Evolutionary conservation across 2,329 filamentous ascomycete genomes (phyloP).

Genomic region (Penicillium sp.): DNA sequence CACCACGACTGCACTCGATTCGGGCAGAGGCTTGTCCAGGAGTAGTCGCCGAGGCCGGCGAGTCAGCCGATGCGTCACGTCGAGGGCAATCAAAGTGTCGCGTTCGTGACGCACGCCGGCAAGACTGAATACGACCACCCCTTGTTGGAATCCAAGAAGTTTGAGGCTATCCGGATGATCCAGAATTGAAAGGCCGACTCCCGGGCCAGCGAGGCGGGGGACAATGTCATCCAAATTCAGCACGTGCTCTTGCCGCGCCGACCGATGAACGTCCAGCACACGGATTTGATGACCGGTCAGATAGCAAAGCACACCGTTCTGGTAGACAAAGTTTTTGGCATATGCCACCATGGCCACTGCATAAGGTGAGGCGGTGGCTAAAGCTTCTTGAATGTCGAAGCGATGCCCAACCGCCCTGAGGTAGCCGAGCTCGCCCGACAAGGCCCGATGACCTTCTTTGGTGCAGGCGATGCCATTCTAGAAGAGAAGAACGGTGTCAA

Average conservation of each 20-base stretch:
- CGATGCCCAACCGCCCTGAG: conserved; percentile 53
- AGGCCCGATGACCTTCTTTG: conserved; percentile 41
- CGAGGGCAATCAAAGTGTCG: conserved; percentile 52
- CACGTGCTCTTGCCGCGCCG: conserved; percentile 48
- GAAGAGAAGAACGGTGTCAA: conserved; percentile 12
- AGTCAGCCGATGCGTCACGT: conserved; percentile 27
- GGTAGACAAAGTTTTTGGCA: conserved; percentile 57
- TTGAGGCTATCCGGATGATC: conserved; percentile 42
- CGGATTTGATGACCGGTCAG: conserved; percentile 49
- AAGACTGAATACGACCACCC: conserved; percentile 54
- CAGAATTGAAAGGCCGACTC: conserved; percentile 7
- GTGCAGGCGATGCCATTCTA: conserved; percentile 41
- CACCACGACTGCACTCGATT: conserved; percentile 57
- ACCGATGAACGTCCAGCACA: conserved; percentile 53
- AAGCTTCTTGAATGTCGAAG: conserved; percentile 55
- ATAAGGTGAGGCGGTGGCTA: conserved; percentile 58
- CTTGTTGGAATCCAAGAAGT: conserved; percentile 53
- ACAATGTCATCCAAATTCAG: conserved; percentile 48
- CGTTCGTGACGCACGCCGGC: conserved; percentile 38
- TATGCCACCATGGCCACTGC: conserved; percentile 54
- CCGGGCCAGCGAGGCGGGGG: conserved; percentile 28
- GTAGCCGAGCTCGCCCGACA: conserved; percentile 38
- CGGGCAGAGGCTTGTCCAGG: conserved; percentile 39
- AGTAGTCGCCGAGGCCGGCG: conserved; percentile 35
- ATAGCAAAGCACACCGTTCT: conserved; percentile 61